Evolutionary conservation across 306 rosid species (phyloP), one percentile per base, ranked within the genome.

Genomic region (Macrotyloma uniflorum): DNA sequence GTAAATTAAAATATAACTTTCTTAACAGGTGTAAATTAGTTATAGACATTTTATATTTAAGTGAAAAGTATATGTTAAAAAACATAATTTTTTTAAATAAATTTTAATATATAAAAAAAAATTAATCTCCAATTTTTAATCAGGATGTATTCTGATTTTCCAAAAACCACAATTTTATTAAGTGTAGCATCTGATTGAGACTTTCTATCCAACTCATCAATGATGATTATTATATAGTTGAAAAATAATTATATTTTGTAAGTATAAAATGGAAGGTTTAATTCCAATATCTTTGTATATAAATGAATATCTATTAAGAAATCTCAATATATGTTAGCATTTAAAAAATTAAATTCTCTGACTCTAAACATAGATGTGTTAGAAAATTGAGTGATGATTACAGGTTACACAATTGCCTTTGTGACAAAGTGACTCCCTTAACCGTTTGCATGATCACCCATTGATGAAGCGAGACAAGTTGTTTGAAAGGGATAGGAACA

Each of bases 391-490:
- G n/a, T 16, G 4, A 40, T 58, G 63, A 63, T 74, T 69, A 43
- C 54, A 72, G 32, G 75, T 57, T 32, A 64, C 36, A 54, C 46
- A 68, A 23, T 51, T 16, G 53, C 18, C 13, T 16, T 32, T 67
- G 72, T 49, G 13, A 19, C 38, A 45, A 38, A 65, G 79, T 43
- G 42, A 57, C 15, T 8, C 30, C 38, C 16, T 22, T 63, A 75
- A 79, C 76, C 40, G 67, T 59, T 64, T 76, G 80, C 79, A 79
- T 79, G 84, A 81, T 74, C 75, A 45, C 51, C 46, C 58, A 79
- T 85, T 82, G 75, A 83, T 71, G 78, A 82, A 82, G 73, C 82
- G 67, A 82, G 78, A 36, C 77, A 82, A 51, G 69, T 55, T 79
- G 33, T 22, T 18, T 36, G 86, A 82, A 46, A 74, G 51, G 42